Conservation (phyloP, 139 green algal species). For the Micromonas commoda region DNA sequence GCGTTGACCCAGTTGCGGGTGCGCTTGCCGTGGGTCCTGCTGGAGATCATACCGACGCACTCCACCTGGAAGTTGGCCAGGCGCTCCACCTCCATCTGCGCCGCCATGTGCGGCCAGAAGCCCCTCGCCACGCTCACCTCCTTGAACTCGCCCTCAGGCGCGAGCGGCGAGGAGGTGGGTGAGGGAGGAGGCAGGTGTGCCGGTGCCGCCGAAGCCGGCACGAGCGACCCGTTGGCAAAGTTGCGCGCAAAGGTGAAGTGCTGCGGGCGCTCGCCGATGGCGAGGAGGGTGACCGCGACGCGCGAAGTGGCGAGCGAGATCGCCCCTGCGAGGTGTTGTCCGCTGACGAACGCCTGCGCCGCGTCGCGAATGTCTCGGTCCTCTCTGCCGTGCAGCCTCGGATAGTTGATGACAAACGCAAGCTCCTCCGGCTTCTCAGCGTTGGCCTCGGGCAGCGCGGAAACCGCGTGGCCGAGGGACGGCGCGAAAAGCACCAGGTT, state of each 20-base stretch:
- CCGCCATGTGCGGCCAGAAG: conserved; percentile 21
- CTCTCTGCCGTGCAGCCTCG: conserved; percentile 9
- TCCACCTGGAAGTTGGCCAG: conserved; percentile 18
- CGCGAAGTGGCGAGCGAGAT: neutral
- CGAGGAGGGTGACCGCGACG: conserved; percentile 7
- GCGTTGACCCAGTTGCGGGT: neutral
- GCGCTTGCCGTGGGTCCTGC: neutral
- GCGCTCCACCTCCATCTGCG: conserved; percentile 27
- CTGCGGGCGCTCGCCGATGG: neutral
- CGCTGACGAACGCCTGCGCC: conserved; percentile 13
- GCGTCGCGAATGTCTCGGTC: conserved; percentile 8
- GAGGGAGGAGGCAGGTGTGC: neutral
- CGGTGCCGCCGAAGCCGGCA: neutral
- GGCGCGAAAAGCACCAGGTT: conserved; percentile 2
- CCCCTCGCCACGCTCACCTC: conserved; percentile 2
- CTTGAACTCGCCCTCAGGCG: neutral
- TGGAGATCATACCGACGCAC: conserved; percentile 14
- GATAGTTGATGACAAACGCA: conserved; percentile 11
- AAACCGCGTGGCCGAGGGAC: conserved; percentile 11
- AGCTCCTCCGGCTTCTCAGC: conserved; percentile 10
- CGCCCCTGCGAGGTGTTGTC: conserved; percentile 10
- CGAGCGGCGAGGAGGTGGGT: neutral
- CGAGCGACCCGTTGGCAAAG: neutral
- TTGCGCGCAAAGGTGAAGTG: conserved; percentile 9
- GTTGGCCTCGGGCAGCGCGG: conserved; percentile 5